These are phyloP conservation scores for Mucor irregularis DNA, from an alignment of 371 early-diverging fungal genomes.

Conservation along the genomic window DNA sequence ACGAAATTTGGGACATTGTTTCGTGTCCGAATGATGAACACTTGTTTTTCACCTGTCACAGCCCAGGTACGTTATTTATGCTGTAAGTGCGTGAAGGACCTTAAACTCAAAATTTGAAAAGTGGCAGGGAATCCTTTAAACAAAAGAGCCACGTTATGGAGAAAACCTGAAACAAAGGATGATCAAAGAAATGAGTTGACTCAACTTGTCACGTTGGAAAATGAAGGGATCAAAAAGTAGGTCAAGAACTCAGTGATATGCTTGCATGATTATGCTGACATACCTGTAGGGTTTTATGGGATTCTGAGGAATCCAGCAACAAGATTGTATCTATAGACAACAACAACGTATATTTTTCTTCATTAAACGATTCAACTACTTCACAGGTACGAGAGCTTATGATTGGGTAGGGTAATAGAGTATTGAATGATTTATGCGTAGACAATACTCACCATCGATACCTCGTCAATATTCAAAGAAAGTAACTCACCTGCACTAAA, in stretches of 20 bases:
- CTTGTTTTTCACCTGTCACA: constrained; percentile 67
- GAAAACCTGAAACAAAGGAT: constrained; percentile 21
- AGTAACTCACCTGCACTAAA: constrained; percentile 2
- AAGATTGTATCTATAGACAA: constrained; percentile 28
- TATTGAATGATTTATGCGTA: too few relatives aligned
- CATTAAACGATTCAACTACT: constrained; percentile 8
- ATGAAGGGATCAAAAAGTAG: constrained; percentile 20
- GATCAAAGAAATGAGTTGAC: neutral
- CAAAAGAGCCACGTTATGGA: constrained; percentile 40
- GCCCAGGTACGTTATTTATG: constrained; percentile 37
- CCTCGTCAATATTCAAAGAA: constrained; percentile 9
- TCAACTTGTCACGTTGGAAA: constrained; percentile 11
- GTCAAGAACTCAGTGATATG: neutral
- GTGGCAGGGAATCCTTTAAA: constrained; percentile 28
- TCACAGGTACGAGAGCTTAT: neutral
- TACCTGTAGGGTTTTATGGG: constrained; percentile 38
- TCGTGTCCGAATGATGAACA: constrained; percentile 63
- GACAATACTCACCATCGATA: constrained; percentile 17
- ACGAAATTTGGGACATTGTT: constrained; percentile 74
- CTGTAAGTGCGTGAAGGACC: neutral
- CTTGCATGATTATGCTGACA: neutral
- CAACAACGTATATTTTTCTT: constrained; percentile 16
- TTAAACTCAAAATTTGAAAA: neutral
- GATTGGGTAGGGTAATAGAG: too few relatives aligned
- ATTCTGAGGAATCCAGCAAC: constrained; percentile 24